Base-by-base conservation (phyloP, 371 early-diverging fungal species). In the Mortierella sp. region DNA sequence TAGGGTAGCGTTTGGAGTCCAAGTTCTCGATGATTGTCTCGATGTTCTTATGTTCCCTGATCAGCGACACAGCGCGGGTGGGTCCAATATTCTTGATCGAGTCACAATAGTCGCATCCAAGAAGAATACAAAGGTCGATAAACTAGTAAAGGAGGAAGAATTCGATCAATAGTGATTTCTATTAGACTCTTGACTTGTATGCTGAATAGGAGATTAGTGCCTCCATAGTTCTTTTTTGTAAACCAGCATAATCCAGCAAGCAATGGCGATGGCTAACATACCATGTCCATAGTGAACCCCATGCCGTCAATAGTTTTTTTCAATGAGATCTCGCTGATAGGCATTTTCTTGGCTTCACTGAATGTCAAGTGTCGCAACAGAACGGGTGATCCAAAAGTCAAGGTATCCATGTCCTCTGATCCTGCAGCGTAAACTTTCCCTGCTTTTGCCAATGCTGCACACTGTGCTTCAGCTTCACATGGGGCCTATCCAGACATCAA, bases 371-470 rank as follows among this genome's bases (percentile, higher is more conserved):
- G 99, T 21, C 99, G 93, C 52, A 99, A 70, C 23, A 99, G 85
- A 18, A 97, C 86, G 1, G 98, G 98, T 3, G 98, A 81, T 7
- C 92, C 93, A 84, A 99, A 99, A 4, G 99, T 96, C 61, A 99
- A 85, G 0, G 99, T 98, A 82, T 99, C 99, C 99, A 99, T 99
- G 86, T 99, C 99, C 81, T 99, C 99, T 1, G 99, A 97, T 5
- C 96, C 99, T 25, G 99, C 98, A 9, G 94, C 99, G 82, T 93
- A 97, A 5, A 99, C 99, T 75, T 85, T 66, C 57, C 96, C 97
- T 0, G 91, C 87, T 72, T 88, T 91, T 37, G 94, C 94, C 43
- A 99, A 81, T 30, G 92, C 96, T 4, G 99, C 99, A 82, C 99
- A 99, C 81, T 98, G 99, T 3, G 99, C 99, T 81, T 99, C 99